These are phyloP conservation scores for Massarina eburnea DNA, from an alignment of 2,329 filamentous ascomycete species.

Conservation along the genomic window DNA sequence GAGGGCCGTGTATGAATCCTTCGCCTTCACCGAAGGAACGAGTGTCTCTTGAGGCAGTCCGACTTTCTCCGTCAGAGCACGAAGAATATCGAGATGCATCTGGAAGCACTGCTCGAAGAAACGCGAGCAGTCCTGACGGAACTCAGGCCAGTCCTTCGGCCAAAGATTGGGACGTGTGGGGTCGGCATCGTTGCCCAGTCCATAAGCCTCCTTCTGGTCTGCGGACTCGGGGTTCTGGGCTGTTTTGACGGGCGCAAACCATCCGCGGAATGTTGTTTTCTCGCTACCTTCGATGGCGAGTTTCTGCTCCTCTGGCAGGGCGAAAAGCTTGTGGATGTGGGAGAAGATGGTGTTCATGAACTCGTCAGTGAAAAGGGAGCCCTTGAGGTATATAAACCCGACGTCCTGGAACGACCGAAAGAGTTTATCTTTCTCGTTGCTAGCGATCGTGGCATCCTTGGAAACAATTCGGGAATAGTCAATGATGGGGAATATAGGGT, in stretches of 20 bases:
- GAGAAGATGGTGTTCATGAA: constrained; percentile 1
- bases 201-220: background rate
- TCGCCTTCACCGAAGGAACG: background rate
- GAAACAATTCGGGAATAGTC: background rate
- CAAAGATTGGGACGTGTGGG: background rate
- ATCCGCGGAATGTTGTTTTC: background rate
- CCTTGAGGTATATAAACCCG: background rate
- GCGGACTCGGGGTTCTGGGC: background rate
- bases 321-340: background rate
- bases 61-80: background rate
- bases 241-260: background rate
- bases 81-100: background rate
- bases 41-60: background rate
- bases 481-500: background rate
- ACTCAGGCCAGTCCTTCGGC: background rate
- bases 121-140: background rate
- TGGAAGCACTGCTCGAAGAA: background rate
- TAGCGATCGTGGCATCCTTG: background rate
- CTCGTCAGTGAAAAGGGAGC: background rate
- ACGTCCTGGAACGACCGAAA: background rate
- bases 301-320: background rate
- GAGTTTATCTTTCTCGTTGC: background rate
- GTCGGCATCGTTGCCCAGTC: background rate
- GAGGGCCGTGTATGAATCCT: background rate
- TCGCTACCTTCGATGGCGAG: background rate